Base-by-base conservation (phyloP, 2,329 filamentous ascomycete species). In the Chaetomium sp. region DNA sequence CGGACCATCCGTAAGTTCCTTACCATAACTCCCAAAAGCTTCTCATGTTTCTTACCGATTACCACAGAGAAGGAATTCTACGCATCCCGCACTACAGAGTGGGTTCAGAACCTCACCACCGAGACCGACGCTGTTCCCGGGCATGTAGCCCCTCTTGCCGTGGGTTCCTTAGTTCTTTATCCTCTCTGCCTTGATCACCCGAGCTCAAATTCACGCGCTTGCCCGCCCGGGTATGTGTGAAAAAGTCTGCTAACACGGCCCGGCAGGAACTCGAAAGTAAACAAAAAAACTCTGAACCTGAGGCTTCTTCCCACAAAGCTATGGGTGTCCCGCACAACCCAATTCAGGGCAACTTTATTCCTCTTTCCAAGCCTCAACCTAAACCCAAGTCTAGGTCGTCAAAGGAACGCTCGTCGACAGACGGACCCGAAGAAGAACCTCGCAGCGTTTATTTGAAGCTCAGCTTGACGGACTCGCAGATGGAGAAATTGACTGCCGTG, bases 401-500 rank as follows among this genome's bases (percentile, higher is more conserved):
- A 19, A 63, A 54, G 1, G 43, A 52, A 10, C 65, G 70, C 50
- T 64, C 72, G 41, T 67, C 66, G 14, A 72, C 72, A 1, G 65
- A 75, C 4, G 70, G 69, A 4, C 67, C 64, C 41, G 69, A 71
- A 52, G 66, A 68, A 1, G 62, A 64, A 19, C 53, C 71, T 19
- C 70, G 74, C 45, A 72, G 72, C 2, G 66, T 79, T 19, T 72
- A 75, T 41, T 71, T 79, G 35, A 74, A 75, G 32, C 70, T 79
- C 61, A 77, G 76, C 58, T 60, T 79, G 53, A 79, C 76, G 4
- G 74, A 78, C 46, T 72, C 70, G 0, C 75, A 79, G 57, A 73
- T 79, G 69, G 73, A 78, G 54, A 74, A 69, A 56, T 67, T 79
- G 44, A 72, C 76, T 3, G 70, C 74, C 48, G 74, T 71, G 77